Percentiles rank a stretch among this genome's conserved stretches.
Conservation (phyloP, 768 basidiomycete genomes). For the Leccinum imitatum region DNA sequence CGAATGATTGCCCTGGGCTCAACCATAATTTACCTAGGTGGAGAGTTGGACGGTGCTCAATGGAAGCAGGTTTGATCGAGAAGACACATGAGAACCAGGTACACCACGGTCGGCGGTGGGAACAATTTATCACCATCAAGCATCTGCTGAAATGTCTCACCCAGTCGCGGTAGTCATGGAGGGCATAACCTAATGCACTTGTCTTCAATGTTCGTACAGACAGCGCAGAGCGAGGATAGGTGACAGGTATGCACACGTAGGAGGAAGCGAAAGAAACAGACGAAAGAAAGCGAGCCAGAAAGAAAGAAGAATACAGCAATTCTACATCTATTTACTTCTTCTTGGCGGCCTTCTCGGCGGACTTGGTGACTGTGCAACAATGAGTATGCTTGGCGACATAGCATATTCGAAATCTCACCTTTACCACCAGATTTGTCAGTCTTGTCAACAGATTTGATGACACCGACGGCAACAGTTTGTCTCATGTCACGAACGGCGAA, state of each 20-base stretch:
- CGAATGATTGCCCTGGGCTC: conserved; percentile 53
- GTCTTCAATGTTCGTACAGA: conserved; percentile 50
- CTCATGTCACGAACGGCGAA: conserved; percentile 99
- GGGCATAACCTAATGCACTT: conserved; percentile 27
- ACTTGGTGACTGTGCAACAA: conserved; percentile 72
- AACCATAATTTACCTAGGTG: conserved; percentile 34
- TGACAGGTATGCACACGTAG: conserved; percentile 36
- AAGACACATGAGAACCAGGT: neutral
- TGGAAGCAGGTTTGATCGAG: neutral
- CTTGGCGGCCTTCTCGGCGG: conserved; percentile 94
- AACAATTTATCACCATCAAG: too few relatives aligned
- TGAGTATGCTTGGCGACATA: conserved; percentile 9
- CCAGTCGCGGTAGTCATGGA: neutral
- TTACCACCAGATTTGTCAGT: conserved; percentile 87
- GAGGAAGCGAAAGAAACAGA: conserved; percentile 34
- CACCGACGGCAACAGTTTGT: conserved; percentile 97
- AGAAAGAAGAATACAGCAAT: conserved; percentile 64
- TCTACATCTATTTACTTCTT: conserved; percentile 92
- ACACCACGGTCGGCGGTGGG: too few relatives aligned
- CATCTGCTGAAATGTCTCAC: neutral
- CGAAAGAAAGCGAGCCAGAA: conserved; percentile 43
- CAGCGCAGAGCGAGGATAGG: conserved; percentile 37
- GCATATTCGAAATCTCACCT: conserved; percentile 44
- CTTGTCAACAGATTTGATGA: conserved; percentile 98
- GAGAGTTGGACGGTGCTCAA: neutral